Evolutionary conservation across 73 alveolate species (phyloP), one percentile per base, ranked within the genome.

Genomic region (Paramecium bursaria): DNA sequence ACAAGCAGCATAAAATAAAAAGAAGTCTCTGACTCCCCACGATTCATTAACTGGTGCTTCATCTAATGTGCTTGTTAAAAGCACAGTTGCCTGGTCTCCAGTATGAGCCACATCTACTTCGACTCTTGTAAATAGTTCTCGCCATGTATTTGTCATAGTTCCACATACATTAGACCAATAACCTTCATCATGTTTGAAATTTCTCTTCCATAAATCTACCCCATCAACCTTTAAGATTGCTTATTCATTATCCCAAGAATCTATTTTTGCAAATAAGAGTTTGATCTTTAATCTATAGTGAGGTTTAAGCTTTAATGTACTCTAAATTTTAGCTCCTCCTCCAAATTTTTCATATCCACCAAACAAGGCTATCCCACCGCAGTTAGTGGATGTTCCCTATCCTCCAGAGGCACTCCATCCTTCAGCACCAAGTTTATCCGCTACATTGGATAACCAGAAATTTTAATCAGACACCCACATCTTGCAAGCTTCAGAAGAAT

Each of bases 341-440:
- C n/a, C n/a, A n/a, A n/a, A n/a, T n/a, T n/a, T n/a, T n/a, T n/a
- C n/a, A n/a, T n/a, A n/a, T n/a, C n/a, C n/a, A n/a, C n/a, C n/a
- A n/a, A n/a, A n/a, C n/a, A n/a, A n/a, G n/a, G n/a, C n/a, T n/a
- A n/a, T n/a, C n/a, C n/a, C n/a, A 39, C 82, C 82, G 35, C 82
- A 67, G 14, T 39, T 7, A 14, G 82, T 67, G 5, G 61, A 15
- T 3, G 27, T 44, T 3, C 11, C 19, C 27, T 67, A 13, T 42
- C 60, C 82, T 19, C 61, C 61, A 3, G 54, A 39, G 4, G 44
- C 44, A 0, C 19, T 15, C 82, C 82, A 67, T 7, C 82, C 82
- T 7, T 67, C 82, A 39, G 60, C 42, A 10, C 60, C 48, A 15
- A 67, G 10, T 19, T 39, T 2, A 5, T 15, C 10, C 6, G 44